Evolutionary conservation across 768 basidiomycete genomes (phyloP).

Genomic region (Cyclocybe aegerita): DNA sequence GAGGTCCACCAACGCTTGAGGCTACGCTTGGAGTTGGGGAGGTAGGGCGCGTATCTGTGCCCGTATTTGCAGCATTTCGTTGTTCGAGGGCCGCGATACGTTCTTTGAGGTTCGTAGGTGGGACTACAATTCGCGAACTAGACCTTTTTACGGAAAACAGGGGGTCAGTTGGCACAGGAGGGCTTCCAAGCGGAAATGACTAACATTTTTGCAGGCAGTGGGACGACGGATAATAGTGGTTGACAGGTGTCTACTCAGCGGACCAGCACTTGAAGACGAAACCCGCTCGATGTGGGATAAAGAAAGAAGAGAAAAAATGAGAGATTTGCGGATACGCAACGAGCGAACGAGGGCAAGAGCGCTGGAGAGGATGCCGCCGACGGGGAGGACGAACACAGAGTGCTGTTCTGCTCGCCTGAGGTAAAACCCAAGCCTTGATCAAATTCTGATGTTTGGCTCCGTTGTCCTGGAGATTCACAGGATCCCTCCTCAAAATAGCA

Average conservation of each 20-base stretch:
- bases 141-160: slow-evolving; percentile 15
- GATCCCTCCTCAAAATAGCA: not conserved
- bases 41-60: slow-evolving; percentile 23
- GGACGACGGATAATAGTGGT: no score
- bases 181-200: slow-evolving; percentile 2
- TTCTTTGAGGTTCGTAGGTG: slow-evolving; percentile 66
- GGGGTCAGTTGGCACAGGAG: not conserved
- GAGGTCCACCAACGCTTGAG: slow-evolving; percentile 22
- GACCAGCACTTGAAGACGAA: no score
- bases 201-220: slow-evolving; percentile 9
- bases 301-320: no score
- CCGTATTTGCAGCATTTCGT: slow-evolving; percentile 33
- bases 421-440: no score
- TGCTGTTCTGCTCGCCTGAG: no score
- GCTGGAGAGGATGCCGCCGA: no score
- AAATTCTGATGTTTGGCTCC: no score
- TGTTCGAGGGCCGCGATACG: slow-evolving; percentile 83
- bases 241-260: no score
- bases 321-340: no score
- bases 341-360: no score
- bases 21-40: slow-evolving; percentile 25
- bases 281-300: no score
- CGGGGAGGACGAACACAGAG: no score
- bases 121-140: slow-evolving; percentile 29
- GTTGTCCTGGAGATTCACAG: not conserved